Evolutionary conservation across 371 early-diverging fungal genomes (phyloP).

Genomic region (Catenaria anguillulae): DNA sequence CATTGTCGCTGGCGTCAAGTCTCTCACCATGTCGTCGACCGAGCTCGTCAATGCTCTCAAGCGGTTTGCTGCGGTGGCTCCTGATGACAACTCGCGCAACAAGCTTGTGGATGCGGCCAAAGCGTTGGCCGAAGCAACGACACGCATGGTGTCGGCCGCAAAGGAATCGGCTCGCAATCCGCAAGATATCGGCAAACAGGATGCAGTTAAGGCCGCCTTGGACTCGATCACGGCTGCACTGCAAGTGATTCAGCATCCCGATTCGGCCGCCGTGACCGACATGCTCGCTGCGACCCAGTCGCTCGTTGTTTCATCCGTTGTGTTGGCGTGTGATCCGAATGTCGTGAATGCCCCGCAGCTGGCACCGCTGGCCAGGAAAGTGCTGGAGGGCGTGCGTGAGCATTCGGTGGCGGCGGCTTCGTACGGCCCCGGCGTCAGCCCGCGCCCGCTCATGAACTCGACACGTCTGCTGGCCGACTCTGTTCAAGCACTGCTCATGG

Average conservation of each 20-base stretch:
- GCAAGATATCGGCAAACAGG: slow-evolving; percentile 13
- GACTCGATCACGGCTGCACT: slow-evolving; percentile 14
- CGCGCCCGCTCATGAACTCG: not conserved
- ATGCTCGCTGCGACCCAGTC: slow-evolving; percentile 22
- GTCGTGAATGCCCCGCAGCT: slow-evolving; percentile 23
- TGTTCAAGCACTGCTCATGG: not conserved
- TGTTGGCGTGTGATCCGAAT: slow-evolving; percentile 22
- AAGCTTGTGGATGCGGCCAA: slow-evolving; percentile 17
- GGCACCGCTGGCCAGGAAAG: slow-evolving; percentile 27
- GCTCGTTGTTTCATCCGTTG: slow-evolving; percentile 18
- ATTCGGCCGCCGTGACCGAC: slow-evolving; percentile 9
- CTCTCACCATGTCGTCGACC: slow-evolving; percentile 24
- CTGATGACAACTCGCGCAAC: slow-evolving; percentile 13
- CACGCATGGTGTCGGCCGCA: slow-evolving; percentile 28
- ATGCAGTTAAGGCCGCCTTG: slow-evolving; percentile 16
- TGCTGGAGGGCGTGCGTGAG: slow-evolving; percentile 22
- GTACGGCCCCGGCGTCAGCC: no score
- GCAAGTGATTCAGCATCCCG: not conserved
- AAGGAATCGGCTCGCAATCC: slow-evolving; percentile 24
- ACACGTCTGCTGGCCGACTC: not conserved
- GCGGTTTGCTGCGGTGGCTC: slow-evolving; percentile 10
- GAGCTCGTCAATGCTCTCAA: slow-evolving; percentile 27
- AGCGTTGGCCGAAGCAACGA: slow-evolving; percentile 25
- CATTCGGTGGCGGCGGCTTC: not conserved
- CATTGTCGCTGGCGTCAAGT: slow-evolving; percentile 22